Evolutionary conservation across 805 yeast genomes (phyloP).

Genomic region (Candida tammaniensis): DNA sequence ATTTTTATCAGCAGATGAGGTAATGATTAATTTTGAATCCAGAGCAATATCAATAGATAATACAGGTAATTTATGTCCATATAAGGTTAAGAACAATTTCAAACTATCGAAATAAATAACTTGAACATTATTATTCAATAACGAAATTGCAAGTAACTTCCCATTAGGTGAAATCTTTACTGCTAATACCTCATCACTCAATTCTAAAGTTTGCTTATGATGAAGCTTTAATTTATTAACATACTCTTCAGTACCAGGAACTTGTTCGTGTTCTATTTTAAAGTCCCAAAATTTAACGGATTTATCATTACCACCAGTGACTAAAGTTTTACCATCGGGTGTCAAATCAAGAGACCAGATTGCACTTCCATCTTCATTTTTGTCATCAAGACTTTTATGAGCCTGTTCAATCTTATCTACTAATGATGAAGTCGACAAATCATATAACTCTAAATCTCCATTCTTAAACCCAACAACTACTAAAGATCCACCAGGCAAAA

Average conservation of each 20-base stretch:
- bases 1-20: slow-evolving; percentile 96
- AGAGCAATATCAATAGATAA: slow-evolving; percentile 85
- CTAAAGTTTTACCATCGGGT: slow-evolving; percentile 77
- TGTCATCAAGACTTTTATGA: slow-evolving; percentile 47
- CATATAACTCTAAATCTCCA: slow-evolving; percentile 82
- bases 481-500: slow-evolving; percentile 88
- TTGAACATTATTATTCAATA: slow-evolving; percentile 93
- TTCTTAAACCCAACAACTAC: slow-evolving; percentile 85
- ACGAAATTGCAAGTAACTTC: slow-evolving; percentile 74
- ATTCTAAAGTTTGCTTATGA: slow-evolving; percentile 79
- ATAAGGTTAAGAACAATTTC: slow-evolving; percentile 82
- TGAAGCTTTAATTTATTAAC: slow-evolving; percentile 55
- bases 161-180: slow-evolving; percentile 80
- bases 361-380: slow-evolving; percentile 47
- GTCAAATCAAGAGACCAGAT: slow-evolving; percentile 90
- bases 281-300: slow-evolving; percentile 87
- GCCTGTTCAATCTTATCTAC: slow-evolving; percentile 69
- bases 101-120: slow-evolving; percentile 84
- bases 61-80: slow-evolving; percentile 96
- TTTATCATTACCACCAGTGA: slow-evolving; percentile 95
- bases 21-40: slow-evolving; percentile 83
- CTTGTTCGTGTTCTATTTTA: slow-evolving; percentile 59
- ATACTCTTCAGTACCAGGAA: slow-evolving; percentile 62
- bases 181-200: slow-evolving; percentile 79
- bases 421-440: slow-evolving; percentile 76